These are phyloP conservation scores for Rachicladosporium sp. DNA, from an alignment of 2,329 filamentous ascomycete genomes.

Conservation along the genomic window DNA sequence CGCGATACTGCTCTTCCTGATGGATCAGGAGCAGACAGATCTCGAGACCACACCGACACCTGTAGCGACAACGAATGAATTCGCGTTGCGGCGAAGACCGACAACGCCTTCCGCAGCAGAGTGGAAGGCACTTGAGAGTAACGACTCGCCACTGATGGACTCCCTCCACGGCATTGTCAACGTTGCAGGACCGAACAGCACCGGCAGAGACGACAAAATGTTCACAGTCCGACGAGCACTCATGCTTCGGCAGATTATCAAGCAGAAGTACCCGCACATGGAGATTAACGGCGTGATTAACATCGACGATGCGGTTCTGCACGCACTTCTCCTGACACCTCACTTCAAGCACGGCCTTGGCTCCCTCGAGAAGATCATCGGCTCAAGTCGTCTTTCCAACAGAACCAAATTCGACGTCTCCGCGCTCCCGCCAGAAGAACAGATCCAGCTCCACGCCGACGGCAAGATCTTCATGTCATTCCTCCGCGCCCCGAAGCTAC, in stretches of 20 bases:
- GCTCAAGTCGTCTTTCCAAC: conserved; percentile 21
- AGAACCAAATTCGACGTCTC: conserved; percentile 22
- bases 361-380: conserved; percentile 23
- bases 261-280: conserved; percentile 20
- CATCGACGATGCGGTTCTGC: conserved; percentile 23
- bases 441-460: conserved; percentile 25
- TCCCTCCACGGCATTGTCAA: conserved; percentile 22
- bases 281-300: conserved; percentile 18
- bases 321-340: conserved; percentile 22
- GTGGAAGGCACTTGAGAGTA: conserved; percentile 8
- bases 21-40: conserved; percentile 17
- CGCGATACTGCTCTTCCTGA: conserved; percentile 21
- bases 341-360: conserved; percentile 22
- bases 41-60: conserved; percentile 16
- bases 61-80: conserved; percentile 10
- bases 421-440: conserved; percentile 23
- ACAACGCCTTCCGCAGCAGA: conserved; percentile 5
- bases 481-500: conserved; percentile 21
- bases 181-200: conserved; percentile 20
- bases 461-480: conserved; percentile 23
- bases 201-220: conserved; percentile 16
- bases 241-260: conserved; percentile 22
- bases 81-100: conserved; percentile 5
- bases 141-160: conserved; percentile 20
- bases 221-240: conserved; percentile 21